Conservation (phyloP, 495 filamentous ascomycete genomes). For the Aspergillus indologenus region DNA sequence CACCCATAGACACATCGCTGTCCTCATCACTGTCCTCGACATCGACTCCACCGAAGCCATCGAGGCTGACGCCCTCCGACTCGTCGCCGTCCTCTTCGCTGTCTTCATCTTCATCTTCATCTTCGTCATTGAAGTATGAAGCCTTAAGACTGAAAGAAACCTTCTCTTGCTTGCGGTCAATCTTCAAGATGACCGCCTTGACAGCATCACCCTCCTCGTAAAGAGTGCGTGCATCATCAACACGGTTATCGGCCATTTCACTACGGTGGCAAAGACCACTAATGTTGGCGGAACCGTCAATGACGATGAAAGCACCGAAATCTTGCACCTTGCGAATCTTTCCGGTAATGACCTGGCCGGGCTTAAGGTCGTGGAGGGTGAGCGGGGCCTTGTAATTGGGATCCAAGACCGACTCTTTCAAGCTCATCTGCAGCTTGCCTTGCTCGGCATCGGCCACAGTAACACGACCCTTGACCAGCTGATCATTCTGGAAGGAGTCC, state of each 20-base stretch:
- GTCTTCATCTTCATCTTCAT: constrained; percentile 57
- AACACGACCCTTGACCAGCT: constrained; percentile 85
- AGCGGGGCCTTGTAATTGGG: constrained; percentile 69
- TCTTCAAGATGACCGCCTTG: constrained; percentile 80
- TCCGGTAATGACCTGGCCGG: constrained; percentile 78
- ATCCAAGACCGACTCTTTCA: constrained; percentile 81
- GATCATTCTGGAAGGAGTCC: constrained; percentile 75
- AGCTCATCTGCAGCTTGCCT: constrained; percentile 76
- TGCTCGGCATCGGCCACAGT: constrained; percentile 59
- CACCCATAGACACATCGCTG: constrained; percentile 45
- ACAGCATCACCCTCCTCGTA: constrained; percentile 87
- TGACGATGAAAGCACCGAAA: constrained; percentile 88
- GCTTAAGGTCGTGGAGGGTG: constrained; percentile 67
- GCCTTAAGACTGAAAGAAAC: constrained; percentile 91
- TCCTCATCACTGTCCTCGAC: constrained; percentile 41
- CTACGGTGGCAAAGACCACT: constrained; percentile 89
- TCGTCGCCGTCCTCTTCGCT: constrained; percentile 48
- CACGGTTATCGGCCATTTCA: constrained; percentile 78
- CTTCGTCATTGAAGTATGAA: constrained; percentile 74
- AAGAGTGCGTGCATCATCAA: constrained; percentile 75
- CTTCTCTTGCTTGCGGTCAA: constrained; percentile 68
- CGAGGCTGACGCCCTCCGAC: constrained; percentile 44
- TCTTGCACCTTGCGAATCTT: constrained; percentile 90
- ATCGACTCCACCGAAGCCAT: constrained; percentile 43
- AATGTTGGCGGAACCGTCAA: constrained; percentile 80